These are phyloP conservation scores for Cadophora luteo-olivacea DNA, from an alignment of 2,329 filamentous ascomycete genomes.

Conservation along the genomic window DNA sequence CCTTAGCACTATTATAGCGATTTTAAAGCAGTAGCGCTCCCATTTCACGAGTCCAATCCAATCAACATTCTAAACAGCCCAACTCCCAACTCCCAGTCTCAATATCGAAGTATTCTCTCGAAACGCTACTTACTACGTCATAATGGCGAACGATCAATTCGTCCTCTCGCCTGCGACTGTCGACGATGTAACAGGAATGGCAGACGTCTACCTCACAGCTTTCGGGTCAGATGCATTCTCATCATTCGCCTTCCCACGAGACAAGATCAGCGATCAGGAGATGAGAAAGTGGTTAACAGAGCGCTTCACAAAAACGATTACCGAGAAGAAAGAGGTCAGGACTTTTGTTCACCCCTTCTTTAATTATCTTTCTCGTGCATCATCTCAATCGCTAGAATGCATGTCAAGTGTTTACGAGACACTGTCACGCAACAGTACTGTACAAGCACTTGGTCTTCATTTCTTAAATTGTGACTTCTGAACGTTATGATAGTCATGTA, in stretches of 20 bases:
- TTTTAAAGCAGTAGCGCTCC: background rate
- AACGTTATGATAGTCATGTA: too few relatives aligned
- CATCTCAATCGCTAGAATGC: background rate
- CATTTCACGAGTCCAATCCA: background rate
- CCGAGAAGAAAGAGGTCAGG: constrained; percentile 32
- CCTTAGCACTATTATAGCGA: background rate
- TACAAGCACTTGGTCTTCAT: too few relatives aligned
- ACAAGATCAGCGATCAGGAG: constrained; percentile 25
- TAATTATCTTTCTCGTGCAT: background rate
- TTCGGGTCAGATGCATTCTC: constrained; percentile 41
- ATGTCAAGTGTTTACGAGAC: too few relatives aligned
- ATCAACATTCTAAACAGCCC: too few relatives aligned
- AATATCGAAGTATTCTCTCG: too few relatives aligned
- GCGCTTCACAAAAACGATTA: constrained; percentile 42
- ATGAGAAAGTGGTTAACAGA: constrained; percentile 42
- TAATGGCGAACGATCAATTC: constrained; percentile 21
- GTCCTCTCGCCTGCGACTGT: constrained; percentile 33
- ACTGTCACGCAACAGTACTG: too few relatives aligned
- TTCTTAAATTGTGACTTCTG: too few relatives aligned
- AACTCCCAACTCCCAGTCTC: too few relatives aligned
- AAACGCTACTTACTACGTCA: too few relatives aligned
- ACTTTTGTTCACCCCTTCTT: background rate
- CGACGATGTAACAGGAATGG: constrained; percentile 43
- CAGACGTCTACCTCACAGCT: constrained; percentile 43
- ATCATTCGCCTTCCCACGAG: constrained; percentile 36